A percentile compares a stretch with the other conserved stretches of the same genome.
Evolutionary conservation across 306 rosid species (phyloP).

Genomic region (Malus sylvestris): DNA sequence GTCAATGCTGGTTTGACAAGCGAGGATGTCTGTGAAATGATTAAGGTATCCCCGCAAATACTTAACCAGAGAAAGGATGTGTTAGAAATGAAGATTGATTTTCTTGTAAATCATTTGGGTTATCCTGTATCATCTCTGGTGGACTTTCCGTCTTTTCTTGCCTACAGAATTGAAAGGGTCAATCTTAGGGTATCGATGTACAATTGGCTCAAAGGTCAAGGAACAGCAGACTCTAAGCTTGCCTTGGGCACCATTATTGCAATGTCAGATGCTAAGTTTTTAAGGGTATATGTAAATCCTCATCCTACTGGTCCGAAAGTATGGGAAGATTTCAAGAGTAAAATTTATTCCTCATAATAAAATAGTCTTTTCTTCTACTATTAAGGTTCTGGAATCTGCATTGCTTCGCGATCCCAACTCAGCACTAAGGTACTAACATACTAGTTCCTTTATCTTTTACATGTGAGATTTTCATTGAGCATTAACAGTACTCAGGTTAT

Average conservation of each 20-base stretch:
- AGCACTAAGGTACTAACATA: no score
- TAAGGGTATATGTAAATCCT: constrained; percentile 36
- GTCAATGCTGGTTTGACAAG: constrained; percentile 47
- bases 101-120: constrained; percentile 12
- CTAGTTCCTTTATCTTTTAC: no score
- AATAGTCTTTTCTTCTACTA: background rate
- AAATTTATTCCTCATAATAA: constrained; percentile 13
- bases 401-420: no score
- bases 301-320: constrained; percentile 61
- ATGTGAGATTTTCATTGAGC: no score
- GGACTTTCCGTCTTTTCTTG: constrained; percentile 54
- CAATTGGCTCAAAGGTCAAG: constrained; percentile 60
- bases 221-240: constrained; percentile 23
- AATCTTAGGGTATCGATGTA: constrained; percentile 56
- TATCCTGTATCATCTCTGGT: constrained; percentile 50
- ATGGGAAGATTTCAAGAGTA: constrained; percentile 56
- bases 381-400: background rate
- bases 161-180: constrained; percentile 40
- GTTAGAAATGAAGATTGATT: constrained; percentile 39
- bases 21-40: constrained; percentile 34
- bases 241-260: constrained; percentile 65
- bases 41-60: constrained; percentile 42
- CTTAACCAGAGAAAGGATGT: constrained; percentile 39
- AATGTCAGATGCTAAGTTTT: constrained; percentile 35
- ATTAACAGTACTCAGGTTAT: no score